Conservation (phyloP, 2,329 filamentous ascomycete species). For the Lachnellula occidentalis region DNA sequence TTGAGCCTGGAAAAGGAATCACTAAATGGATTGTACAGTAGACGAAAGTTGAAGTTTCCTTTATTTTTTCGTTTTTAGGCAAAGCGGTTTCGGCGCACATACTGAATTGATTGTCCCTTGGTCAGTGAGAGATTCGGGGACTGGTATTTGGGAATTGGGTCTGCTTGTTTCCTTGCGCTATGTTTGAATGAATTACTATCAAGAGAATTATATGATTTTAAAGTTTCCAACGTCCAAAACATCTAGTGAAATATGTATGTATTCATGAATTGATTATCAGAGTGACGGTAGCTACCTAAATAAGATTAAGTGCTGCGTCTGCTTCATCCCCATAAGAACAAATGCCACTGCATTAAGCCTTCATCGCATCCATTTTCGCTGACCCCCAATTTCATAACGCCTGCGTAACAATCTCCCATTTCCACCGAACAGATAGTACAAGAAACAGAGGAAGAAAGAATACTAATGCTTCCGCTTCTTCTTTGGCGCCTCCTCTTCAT, state of each 20-base stretch:
- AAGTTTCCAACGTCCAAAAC: not conserved
- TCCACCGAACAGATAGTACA: not conserved
- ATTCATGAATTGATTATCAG: not conserved
- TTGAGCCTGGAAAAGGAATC: not conserved
- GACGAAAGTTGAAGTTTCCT: not conserved
- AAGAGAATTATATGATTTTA: not conserved
- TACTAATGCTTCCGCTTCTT: slow-evolving; percentile 56
- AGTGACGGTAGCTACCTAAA: not conserved
- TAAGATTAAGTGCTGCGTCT: not conserved
- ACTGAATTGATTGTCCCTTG: not conserved
- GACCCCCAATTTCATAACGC: too few relatives aligned
- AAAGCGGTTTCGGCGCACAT: not conserved
- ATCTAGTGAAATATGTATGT: not conserved
- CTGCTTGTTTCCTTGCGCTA: too few relatives aligned
- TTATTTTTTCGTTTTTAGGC: not conserved
- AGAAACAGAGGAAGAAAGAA: not conserved
- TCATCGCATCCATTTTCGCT: too few relatives aligned
- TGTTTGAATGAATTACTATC: too few relatives aligned
- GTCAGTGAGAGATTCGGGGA: not conserved
- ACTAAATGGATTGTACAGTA: not conserved
- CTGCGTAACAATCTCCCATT: not conserved
- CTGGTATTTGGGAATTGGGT: too few relatives aligned
- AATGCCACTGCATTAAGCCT: too few relatives aligned
- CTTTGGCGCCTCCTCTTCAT: slow-evolving; percentile 67
- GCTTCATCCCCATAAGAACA: too few relatives aligned